Base-by-base conservation (phyloP, 2,329 filamentous ascomycete species). In the Aspergillus sp. region DNA sequence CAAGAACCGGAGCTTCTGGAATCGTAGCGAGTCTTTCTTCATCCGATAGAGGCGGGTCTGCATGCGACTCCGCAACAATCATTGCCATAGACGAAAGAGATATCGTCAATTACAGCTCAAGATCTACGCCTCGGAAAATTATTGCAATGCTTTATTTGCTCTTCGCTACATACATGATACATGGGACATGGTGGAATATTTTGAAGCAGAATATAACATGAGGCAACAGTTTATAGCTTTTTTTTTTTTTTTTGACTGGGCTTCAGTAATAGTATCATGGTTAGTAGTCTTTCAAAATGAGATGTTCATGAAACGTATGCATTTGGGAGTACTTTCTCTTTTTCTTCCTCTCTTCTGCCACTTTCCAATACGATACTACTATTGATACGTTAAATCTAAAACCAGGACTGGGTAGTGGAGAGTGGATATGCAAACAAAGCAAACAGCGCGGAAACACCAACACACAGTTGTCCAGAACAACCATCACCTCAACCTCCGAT, bases 1-100 rank as follows among this genome's bases (percentile, higher is more conserved):
- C 70, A 82, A 82, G 63, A 75, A 72, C 50, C 72, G 78, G 51
- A 78, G 71, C 58, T 77, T 79, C 62, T 83, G 78, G 77, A 74
- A 71, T 57, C 76, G 78, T 60, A 74, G 79, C 44, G 81, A 84
- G 62, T 80, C 78, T 51, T 80, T 84, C 63, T 83, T 82, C 67
- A 84, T 84, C 62, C 74, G 78, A 65, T 80, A 70, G 64, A 63
- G 35, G 22, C 25, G 27, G 25, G 20, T 5, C 13, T 30, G 25
- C 25, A 30, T 30, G 4, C 10, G 25, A 30, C 25, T 12, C 25
- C 10, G 25, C 33, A 35, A 35, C 33, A 17, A 13, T 35, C 5
- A 13, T 13, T 30, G 25, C 25, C 25, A 30, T 30, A 30, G 25
- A 30, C 9, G 25, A 30, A 27, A 27, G 25, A 30, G 25, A 30